Base-by-base conservation (phyloP, 2,329 filamentous ascomycete genomes). In the Xylaria polymorpha region DNA sequence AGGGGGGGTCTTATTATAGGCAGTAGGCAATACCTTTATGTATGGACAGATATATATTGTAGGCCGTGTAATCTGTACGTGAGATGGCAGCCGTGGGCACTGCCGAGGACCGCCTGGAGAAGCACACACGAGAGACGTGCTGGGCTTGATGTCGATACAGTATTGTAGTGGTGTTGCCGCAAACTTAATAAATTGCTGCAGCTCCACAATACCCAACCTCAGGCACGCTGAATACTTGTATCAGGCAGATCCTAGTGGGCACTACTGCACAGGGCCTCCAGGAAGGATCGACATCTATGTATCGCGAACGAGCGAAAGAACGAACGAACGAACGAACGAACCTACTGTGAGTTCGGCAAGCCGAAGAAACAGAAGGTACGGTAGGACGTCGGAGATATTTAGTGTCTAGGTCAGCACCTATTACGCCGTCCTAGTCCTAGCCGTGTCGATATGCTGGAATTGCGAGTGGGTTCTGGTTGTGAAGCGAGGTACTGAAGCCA, bases 241-340 rank as follows among this genome's bases (percentile, higher is more conserved):
- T 59, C 59, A 51, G 41, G 61, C 41, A 68, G 61, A 66, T 65
- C 66, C 29, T 43, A 57, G 51, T 62, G 61, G 68, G 18, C 68
- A 48, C 68, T 51, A 44, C 65, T 56, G 44, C 37, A 62, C 62
- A 25, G 62, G 46, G 37, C 55, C 66, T 64, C 55, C 67, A 43
- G 55, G 29, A 37, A 60, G 66, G 68, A 70, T 68, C 61, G 61
- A 64, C 67, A 57, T 39, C 18, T n/a, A 61, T 44, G 58, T 58
- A 61, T 64, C 66, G 59, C 50, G 51, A 62, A 64, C 57, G 25
- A 29, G 25, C 25, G 25, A 29, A 29, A n/a, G 25, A 29, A 29
- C 4, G 25, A 29, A 29, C 25, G 25, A 29, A 29, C 2, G 25
- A 29, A 29, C 4, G 25, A 29, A 29, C 25, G 25, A 29, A 29